These are phyloP conservation scores for Populus hybrid DNA, from an alignment of 441 rosid species.

Conservation along the genomic window DNA sequence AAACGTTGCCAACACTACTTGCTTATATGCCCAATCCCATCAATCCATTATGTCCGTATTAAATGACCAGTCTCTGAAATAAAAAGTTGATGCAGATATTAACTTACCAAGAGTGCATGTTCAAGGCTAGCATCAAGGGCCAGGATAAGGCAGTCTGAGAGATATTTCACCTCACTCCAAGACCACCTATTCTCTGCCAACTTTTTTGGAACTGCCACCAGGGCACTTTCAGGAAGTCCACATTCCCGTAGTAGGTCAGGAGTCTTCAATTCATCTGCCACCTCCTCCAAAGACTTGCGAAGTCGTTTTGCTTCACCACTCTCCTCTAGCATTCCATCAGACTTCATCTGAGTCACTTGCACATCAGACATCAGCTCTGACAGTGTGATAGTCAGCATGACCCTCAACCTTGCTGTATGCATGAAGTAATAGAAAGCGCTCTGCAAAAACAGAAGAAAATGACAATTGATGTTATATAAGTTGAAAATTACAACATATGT, in stretches of 20 bases:
- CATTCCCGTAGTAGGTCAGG: conserved; percentile 61
- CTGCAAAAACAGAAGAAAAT: conserved; percentile 49
- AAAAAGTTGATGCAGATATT: conserved; percentile 5
- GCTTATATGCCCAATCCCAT: not conserved
- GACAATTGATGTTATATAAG: conserved; percentile 14
- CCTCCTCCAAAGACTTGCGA: conserved; percentile 86
- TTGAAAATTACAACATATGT: conserved; percentile 15
- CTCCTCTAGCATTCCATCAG: conserved; percentile 95
- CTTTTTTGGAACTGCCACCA: conserved; percentile 50
- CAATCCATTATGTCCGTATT: not conserved
- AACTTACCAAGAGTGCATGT: too few relatives aligned
- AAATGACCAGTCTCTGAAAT: not conserved
- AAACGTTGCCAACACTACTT: not conserved
- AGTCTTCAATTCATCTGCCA: conserved; percentile 88
- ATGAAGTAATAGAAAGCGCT: conserved; percentile 77
- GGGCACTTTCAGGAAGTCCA: conserved; percentile 76
- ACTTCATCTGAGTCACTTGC: conserved; percentile 94
- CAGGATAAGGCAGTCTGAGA: conserved; percentile 30
- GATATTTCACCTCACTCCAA: conserved; percentile 84
- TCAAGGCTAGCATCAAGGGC: too few relatives aligned
- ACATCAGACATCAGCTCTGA: conserved; percentile 99
- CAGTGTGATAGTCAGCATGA: conserved; percentile 92
- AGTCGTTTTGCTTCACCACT: conserved; percentile 97
- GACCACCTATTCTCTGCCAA: conserved; percentile 48
- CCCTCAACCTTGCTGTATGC: conserved; percentile 97